Conservation (phyloP, 345 rosid genomes). For the Lepidium africanum region DNA sequence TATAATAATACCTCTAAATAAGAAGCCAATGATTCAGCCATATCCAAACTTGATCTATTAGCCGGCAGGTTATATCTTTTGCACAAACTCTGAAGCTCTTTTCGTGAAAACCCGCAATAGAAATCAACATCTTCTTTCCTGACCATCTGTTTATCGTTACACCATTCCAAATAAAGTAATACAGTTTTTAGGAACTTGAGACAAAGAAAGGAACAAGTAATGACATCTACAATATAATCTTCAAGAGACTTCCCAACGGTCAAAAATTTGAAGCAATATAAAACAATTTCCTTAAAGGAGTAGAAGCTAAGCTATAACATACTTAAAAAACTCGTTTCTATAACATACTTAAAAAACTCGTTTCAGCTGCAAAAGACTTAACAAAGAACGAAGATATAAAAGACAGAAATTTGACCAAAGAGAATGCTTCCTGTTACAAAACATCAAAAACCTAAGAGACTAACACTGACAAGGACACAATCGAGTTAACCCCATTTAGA, state of each 20-base stretch:
- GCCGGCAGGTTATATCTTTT: constrained; percentile 66
- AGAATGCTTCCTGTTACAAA: constrained; percentile 8
- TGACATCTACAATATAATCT: neutral
- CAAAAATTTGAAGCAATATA: constrained; percentile 16
- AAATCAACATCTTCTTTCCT: constrained; percentile 38
- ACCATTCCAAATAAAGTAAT: neutral
- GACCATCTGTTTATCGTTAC: constrained; percentile 35
- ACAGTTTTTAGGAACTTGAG: neutral
- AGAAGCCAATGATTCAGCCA: constrained; percentile 53
- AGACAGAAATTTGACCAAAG: neutral
- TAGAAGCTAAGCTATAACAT: neutral
- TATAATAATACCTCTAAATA: constrained; percentile 35
- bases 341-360: neutral
- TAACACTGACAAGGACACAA: neutral
- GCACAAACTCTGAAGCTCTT: constrained; percentile 72
- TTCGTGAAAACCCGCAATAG: constrained; percentile 45
- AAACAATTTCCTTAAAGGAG: neutral
- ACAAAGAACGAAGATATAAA: neutral
- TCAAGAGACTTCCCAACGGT: constrained; percentile 14
- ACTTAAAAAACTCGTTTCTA: neutral
- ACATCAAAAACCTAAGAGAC: constrained; percentile 18
- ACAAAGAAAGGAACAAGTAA: neutral
- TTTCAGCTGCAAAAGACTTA: neutral
- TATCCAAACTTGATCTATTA: constrained; percentile 51
- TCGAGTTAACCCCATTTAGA: constrained; percentile 1